Evolutionary conservation across 2,329 filamentous ascomycete genomes (phyloP).

Genomic region (Botrytis sinoallii): DNA sequence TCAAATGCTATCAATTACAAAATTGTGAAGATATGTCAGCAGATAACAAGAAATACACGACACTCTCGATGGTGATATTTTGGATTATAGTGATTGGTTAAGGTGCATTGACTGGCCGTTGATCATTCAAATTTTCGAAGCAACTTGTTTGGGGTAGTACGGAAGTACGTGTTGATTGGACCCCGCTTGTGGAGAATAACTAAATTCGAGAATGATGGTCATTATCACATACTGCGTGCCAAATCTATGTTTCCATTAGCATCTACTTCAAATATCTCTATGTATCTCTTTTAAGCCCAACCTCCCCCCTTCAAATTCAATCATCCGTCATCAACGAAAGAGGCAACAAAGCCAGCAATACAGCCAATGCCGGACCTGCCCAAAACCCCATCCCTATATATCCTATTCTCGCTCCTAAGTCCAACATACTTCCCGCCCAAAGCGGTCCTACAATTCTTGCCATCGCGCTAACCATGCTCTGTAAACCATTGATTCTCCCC

Average conservation of each 20-base stretch:
- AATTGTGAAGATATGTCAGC: too few relatives aligned
- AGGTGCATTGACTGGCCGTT: too few relatives aligned
- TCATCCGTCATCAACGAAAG: constrained; percentile 12
- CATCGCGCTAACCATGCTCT: background rate
- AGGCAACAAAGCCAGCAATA: background rate
- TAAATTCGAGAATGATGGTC: too few relatives aligned
- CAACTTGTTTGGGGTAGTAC: too few relatives aligned
- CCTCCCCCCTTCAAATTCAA: background rate
- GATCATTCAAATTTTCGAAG: too few relatives aligned
- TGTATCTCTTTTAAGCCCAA: background rate
- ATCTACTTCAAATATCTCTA: background rate
- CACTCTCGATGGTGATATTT: too few relatives aligned
- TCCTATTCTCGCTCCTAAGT: background rate
- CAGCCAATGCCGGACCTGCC: background rate
- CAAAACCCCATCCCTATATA: constrained; percentile 6
- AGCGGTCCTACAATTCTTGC: constrained; percentile 8
- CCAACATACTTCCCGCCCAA: background rate
- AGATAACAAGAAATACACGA: too few relatives aligned
- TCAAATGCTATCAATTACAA: too few relatives aligned
- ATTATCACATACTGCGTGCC: background rate
- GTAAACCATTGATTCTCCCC: constrained; percentile 8
- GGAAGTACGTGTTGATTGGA: too few relatives aligned
- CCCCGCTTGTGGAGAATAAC: too few relatives aligned
- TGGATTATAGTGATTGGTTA: too few relatives aligned
- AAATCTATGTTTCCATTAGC: fast-evolving